These are phyloP conservation scores for Aspergillus versicolor DNA, from an alignment of 2,329 filamentous ascomycete genomes.

Conservation along the genomic window DNA sequence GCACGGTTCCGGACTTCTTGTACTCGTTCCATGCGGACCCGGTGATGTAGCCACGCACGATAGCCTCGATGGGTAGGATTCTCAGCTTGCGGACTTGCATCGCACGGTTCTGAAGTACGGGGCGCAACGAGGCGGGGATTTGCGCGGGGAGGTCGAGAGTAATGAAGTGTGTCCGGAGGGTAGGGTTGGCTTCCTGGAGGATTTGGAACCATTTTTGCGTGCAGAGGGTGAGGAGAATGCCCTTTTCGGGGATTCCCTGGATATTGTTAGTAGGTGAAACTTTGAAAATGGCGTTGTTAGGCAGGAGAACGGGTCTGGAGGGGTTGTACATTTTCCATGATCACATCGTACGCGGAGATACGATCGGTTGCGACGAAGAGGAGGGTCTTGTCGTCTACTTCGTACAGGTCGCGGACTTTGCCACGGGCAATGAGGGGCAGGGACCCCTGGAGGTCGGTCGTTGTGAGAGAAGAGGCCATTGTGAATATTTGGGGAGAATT, in stretches of 20 bases:
- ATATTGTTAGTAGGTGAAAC: not conserved
- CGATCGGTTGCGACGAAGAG: constrained; percentile 86
- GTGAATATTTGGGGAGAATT: not conserved
- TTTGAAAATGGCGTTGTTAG: constrained; percentile 39
- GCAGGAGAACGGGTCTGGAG: not conserved
- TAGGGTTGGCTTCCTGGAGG: constrained; percentile 56
- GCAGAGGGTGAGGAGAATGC: constrained; percentile 65
- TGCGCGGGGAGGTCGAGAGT: constrained; percentile 55
- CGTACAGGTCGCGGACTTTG: constrained; percentile 82
- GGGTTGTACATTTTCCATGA: constrained; percentile 68
- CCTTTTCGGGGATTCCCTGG: constrained; percentile 67
- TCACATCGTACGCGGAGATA: constrained; percentile 93
- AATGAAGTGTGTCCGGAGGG: constrained; percentile 64
- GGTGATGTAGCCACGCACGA: constrained; percentile 87
- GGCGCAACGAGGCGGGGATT: constrained; percentile 49
- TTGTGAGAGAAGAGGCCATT: constrained; percentile 42
- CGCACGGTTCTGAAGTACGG: constrained; percentile 61
- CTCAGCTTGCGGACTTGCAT: constrained; percentile 76
- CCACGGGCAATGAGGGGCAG: constrained; percentile 57
- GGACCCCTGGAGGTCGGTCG: constrained; percentile 43
- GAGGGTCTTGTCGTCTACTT: constrained; percentile 66
- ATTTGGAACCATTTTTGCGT: constrained; percentile 68
- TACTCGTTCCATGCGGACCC: constrained; percentile 84
- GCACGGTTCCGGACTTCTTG: constrained; percentile 70
- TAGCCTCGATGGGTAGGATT: constrained; percentile 77